A percentile compares a stretch with the other conserved stretches of the same genome.
These are phyloP conservation scores for Salvia hispanica DNA, from an alignment of 257 asterid genomes.

Conservation along the genomic window DNA sequence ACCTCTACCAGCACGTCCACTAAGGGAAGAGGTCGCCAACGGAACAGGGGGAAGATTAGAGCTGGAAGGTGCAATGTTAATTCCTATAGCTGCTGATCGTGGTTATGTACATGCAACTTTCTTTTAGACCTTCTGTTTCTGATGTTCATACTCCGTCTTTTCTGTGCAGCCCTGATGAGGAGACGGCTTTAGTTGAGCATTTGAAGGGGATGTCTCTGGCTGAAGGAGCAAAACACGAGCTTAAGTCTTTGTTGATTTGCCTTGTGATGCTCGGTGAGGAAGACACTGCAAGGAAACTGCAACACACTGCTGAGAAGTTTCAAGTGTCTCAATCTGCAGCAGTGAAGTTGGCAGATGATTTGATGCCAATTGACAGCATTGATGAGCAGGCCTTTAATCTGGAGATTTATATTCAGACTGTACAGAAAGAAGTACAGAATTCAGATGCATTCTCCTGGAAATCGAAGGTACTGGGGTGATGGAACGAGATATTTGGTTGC, in stretches of 20 bases:
- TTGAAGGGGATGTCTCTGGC: slow-evolving; percentile 77
- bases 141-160: slow-evolving; percentile 17
- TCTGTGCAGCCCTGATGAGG: slow-evolving; percentile 79
- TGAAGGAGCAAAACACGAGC: slow-evolving; percentile 77
- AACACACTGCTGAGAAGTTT: slow-evolving; percentile 56
- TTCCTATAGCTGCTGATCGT: slow-evolving; percentile 19
- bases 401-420: slow-evolving; percentile 56
- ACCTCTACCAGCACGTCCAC: slow-evolving; percentile 54
- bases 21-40: slow-evolving; percentile 80
- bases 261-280: slow-evolving; percentile 80
- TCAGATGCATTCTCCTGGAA: slow-evolving; percentile 79
- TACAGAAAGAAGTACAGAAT: slow-evolving; percentile 48
- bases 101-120: slow-evolving; percentile 1
- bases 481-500: neutral
- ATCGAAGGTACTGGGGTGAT: slow-evolving; percentile 58
- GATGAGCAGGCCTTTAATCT: slow-evolving; percentile 56
- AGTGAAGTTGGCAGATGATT: slow-evolving; percentile 69
- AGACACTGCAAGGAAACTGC: slow-evolving; percentile 77
- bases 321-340: slow-evolving; percentile 87
- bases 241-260: slow-evolving; percentile 58
- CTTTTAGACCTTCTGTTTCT: slow-evolving; percentile 21
- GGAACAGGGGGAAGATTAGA: slow-evolving; percentile 88
- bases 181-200: slow-evolving; percentile 84
- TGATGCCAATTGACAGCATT: slow-evolving; percentile 41
- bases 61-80: slow-evolving; percentile 80